A percentile compares a stretch with the other conserved stretches of the same genome.
Conservation (phyloP, 2,329 filamentous ascomycete species). For the Magnaporthiopsis poae region DNA sequence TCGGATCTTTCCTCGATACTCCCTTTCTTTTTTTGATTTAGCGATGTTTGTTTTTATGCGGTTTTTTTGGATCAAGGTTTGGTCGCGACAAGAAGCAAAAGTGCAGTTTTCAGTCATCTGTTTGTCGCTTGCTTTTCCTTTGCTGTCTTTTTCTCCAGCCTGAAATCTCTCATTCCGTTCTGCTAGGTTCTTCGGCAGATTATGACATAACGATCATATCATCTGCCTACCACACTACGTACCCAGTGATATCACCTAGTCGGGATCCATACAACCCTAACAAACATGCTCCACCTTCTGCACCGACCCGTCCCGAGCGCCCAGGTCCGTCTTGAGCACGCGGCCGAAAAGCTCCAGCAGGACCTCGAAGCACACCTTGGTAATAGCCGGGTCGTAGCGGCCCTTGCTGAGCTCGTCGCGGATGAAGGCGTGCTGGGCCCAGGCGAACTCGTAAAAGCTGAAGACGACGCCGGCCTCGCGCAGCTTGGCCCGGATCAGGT, state of each 20-base stretch:
- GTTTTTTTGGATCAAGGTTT: neutral
- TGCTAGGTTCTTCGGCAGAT: too few species aligned
- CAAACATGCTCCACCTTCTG: constrained; percentile 64
- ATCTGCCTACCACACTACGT: too few species aligned
- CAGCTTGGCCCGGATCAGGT: constrained; percentile 72
- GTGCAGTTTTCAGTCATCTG: neutral
- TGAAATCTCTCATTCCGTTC: too few species aligned
- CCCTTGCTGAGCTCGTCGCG: constrained; percentile 86
- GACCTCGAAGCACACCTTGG: constrained; percentile 84
- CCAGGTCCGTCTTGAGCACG: constrained; percentile 68
- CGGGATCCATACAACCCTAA: constrained; percentile 24
- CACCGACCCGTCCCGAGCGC: constrained; percentile 51
- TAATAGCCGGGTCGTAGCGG: constrained; percentile 80
- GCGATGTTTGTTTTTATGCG: neutral
- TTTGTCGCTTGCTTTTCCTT: neutral
- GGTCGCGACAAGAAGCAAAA: neutral
- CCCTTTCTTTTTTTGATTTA: neutral
- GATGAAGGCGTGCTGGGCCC: constrained; percentile 92
- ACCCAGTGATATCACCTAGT: too few species aligned
- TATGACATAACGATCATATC: too few species aligned
- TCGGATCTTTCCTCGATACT: neutral
- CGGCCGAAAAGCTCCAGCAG: constrained; percentile 76
- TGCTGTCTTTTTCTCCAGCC: too few species aligned
- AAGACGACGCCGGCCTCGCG: constrained; percentile 66
- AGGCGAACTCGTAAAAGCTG: constrained; percentile 81